A percentile compares a stretch with the other conserved stretches of the same genome.
phyloP scores from a whole-genome alignment of 2,329 filamentous ascomycete species.

The Diaporthe australafricana region DNA sequence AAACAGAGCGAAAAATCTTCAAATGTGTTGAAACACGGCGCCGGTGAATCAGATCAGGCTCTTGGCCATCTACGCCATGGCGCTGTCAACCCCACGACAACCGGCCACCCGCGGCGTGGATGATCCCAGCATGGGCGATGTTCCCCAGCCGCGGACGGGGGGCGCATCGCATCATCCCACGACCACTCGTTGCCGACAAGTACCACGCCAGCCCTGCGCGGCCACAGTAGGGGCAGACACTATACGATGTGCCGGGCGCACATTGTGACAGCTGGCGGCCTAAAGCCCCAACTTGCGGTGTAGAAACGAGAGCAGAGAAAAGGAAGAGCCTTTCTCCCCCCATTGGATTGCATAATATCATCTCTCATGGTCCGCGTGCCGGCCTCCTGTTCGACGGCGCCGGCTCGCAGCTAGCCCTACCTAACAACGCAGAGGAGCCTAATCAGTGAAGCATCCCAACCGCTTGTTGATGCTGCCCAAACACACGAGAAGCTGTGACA shows the following conservation, averaged over 20 bases:
- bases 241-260: not conserved
- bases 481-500: conserved; percentile 10
- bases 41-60: conserved; percentile 28
- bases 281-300: conserved; percentile 23
- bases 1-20: not conserved
- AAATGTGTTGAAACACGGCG: conserved; percentile 18
- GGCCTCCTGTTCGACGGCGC: not conserved
- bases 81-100: conserved; percentile 28
- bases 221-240: not conserved
- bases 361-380: not conserved
- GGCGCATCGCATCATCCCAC: conserved; percentile 16
- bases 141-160: conserved; percentile 10
- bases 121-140: conserved; percentile 14
- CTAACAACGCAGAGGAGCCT: not conserved
- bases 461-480: conserved; percentile 19
- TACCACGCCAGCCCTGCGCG: conserved; percentile 18
- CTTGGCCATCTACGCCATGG: conserved; percentile 24
- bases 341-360: not conserved
- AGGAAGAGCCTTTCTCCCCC: not conserved
- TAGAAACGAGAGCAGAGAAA: not conserved
- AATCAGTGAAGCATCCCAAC: not conserved
- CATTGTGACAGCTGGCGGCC: conserved; percentile 3
- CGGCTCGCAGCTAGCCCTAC: conserved; percentile 18
- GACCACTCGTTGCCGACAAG: conserved; percentile 13
- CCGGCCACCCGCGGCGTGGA: conserved; percentile 27